A percentile compares a stretch with the other conserved stretches of the same genome.
Evolutionary conservation across 164 flowering plant species (phyloP).

Genomic region (Chloranthus sessilifolius): DNA sequence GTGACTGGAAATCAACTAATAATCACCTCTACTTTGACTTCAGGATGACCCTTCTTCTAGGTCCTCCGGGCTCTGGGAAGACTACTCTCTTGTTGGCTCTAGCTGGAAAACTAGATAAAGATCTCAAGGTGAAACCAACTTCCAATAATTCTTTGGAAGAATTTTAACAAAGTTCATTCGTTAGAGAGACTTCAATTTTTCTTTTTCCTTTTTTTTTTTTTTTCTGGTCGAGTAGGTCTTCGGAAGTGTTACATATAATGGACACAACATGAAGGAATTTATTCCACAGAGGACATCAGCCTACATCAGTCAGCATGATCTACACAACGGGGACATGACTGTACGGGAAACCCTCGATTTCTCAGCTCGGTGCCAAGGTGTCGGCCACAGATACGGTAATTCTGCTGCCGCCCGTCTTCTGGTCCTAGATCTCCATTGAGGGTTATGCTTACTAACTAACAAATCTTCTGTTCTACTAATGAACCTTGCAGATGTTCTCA

Average conservation of each 20-base stretch:
- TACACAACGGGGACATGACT: conserved; percentile 32
- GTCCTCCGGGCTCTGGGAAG: conserved; percentile 33
- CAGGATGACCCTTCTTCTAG: conserved; percentile 40
- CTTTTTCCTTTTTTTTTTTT: too few species aligned
- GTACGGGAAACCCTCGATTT: conserved; percentile 35
- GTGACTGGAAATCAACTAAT: conserved; percentile 1
- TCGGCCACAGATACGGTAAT: conserved; percentile 30
- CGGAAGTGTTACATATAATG: conserved; percentile 30
- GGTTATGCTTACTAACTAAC: too few species aligned
- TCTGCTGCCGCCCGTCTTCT: background rate
- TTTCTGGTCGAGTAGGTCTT: conserved; percentile 19
- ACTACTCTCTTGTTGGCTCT: conserved; percentile 32
- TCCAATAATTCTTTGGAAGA: background rate
- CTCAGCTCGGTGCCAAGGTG: conserved; percentile 36
- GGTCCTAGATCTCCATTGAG: background rate
- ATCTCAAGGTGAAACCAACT: conserved; percentile 31
- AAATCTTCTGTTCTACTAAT: background rate
- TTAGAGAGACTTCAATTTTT: background rate
- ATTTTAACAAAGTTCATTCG: background rate
- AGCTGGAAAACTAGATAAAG: conserved; percentile 35
- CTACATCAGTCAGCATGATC: conserved; percentile 33
- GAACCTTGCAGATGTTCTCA: conserved; percentile 19
- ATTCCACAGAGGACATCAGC: conserved; percentile 29
- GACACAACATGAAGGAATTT: conserved; percentile 29
- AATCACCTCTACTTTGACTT: background rate